Base-by-base conservation (phyloP, 1,139 yeast genomes). In the Fermentozyma sake region DNA sequence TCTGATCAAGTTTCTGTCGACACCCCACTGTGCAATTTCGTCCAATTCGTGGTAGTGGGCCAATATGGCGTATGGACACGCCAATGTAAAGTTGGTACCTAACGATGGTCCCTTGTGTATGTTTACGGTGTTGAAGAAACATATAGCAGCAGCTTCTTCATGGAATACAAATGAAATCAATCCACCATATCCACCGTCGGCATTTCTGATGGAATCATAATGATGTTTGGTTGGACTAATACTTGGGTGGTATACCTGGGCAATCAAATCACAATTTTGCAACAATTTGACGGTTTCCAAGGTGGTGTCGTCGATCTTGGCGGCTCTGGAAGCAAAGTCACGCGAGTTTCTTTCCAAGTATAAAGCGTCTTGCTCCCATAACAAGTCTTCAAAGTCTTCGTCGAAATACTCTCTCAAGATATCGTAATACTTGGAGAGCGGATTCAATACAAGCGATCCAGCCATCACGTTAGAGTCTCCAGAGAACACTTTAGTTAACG, bases 391-490 rank as follows among this genome's bases (percentile, higher is more conserved):
- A 48, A 81, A 93, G 22, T 66, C 61, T 5, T 61, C 60, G 35
- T 69, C 50, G 46, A 80, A 65, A 37, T 71, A 71, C 14, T 53
- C 38, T 48, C 80, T 79, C 30, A 89, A 69, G 22, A 43, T 42
- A 1, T 42, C 30, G 54, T 83, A 86, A 36, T 58, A 59, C 23
- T 57, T 60, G 9, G 91, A 70, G 8, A 64, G 48, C 6, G 91
- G 83, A 48, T 89, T 91, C 41, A 91, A 58, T 7, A 87, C 79
- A 37, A 89, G 57, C 9, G 93, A 79, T 4, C 98, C 98, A 0
- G 91, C 96, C 89, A 89, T 83, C 29, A 91, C 96, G 48, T 89
- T 87, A 24, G 95, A 81, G 51, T 86, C 96, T 11, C 97, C 97
- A 16, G 93, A 80, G 48, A 91, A 91, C 9, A 89, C 85, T 53